Percentiles rank a stretch among this genome's conserved stretches.
phyloP scores from a whole-genome alignment of 176 grass and related monocot species.

The Chloris gayana region DNA sequence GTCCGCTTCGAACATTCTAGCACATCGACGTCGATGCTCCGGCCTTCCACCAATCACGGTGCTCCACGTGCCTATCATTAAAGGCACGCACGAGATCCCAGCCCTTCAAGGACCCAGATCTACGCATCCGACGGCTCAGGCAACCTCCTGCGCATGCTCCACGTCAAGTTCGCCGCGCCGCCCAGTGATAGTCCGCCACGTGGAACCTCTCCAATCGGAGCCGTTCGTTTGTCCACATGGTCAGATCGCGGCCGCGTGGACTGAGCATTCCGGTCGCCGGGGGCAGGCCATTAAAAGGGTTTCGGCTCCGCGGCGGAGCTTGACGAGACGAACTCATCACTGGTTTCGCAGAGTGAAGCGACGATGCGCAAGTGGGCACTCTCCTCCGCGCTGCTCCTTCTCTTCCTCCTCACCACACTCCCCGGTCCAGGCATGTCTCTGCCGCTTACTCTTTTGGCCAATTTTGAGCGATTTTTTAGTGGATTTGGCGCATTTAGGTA shows the following conservation, averaged over 20 bases:
- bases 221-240: conserved; percentile 68
- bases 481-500: not conserved
- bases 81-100: not conserved
- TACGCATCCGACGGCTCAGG: conserved; percentile 41
- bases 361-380: conserved; percentile 89
- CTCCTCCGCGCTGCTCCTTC: conserved; percentile 73
- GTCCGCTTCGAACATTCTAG: conserved; percentile 59
- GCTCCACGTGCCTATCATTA: not conserved
- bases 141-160: conserved; percentile 10
- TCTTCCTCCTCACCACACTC: conserved; percentile 76
- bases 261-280: conserved; percentile 19
- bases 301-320: not conserved
- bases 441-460: not conserved
- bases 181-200: conserved; percentile 47
- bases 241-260: conserved; percentile 34
- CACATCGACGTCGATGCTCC: conserved; percentile 53
- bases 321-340: conserved; percentile 16
- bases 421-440: conserved; percentile 65
- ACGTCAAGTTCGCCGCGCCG: conserved; percentile 35
- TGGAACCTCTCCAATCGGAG: rapidly evolving
- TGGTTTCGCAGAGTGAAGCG: conserved; percentile 35
- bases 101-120: conserved; percentile 26
- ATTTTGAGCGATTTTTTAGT: not conserved
- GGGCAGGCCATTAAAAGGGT: conserved; percentile 12
- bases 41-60: not conserved